Conservation (phyloP, 2,329 filamentous ascomycete genomes). For the Helicocarpus griseus region DNA sequence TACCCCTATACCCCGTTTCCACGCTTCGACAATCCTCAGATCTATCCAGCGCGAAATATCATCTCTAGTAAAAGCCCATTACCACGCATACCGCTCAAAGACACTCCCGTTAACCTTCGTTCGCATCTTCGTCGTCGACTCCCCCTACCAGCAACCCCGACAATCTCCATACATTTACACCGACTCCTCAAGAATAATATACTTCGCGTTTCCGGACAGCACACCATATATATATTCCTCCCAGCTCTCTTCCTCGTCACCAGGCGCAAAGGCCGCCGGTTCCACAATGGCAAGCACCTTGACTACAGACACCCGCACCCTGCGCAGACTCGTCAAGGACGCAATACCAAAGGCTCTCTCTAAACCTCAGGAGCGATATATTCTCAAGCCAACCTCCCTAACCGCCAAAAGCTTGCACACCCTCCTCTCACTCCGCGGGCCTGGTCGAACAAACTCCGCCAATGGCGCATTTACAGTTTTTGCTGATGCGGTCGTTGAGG, state of each 20-base stretch:
- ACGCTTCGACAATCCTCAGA: conserved; percentile 68
- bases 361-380: conserved; percentile 60
- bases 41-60: conserved; percentile 65
- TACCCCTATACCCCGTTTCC: conserved; percentile 55
- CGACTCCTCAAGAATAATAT: conserved; percentile 63
- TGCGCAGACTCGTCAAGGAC: conserved; percentile 63
- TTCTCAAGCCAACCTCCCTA: conserved; percentile 57
- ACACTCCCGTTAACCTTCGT: conserved; percentile 57
- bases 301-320: conserved; percentile 48
- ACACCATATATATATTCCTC: conserved; percentile 65
- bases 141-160: conserved; percentile 58
- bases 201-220: conserved; percentile 72
- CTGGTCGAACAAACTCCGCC: conserved; percentile 59
- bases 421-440: conserved; percentile 58
- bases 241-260: conserved; percentile 32
- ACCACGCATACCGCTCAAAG: conserved; percentile 64
- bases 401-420: conserved; percentile 62
- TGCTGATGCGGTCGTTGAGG: conserved; percentile 49
- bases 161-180: conserved; percentile 30
- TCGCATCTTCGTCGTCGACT: conserved; percentile 71
- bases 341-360: conserved; percentile 77
- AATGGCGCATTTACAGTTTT: conserved; percentile 75
- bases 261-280: not conserved
- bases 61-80: conserved; percentile 74
- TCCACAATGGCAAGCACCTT: conserved; percentile 4